A percentile compares a stretch with the other conserved stretches of the same genome.
Evolutionary conservation across 1,284 basidiomycete genomes (phyloP).

Genomic region (Cystobasidiaceae sp.): DNA sequence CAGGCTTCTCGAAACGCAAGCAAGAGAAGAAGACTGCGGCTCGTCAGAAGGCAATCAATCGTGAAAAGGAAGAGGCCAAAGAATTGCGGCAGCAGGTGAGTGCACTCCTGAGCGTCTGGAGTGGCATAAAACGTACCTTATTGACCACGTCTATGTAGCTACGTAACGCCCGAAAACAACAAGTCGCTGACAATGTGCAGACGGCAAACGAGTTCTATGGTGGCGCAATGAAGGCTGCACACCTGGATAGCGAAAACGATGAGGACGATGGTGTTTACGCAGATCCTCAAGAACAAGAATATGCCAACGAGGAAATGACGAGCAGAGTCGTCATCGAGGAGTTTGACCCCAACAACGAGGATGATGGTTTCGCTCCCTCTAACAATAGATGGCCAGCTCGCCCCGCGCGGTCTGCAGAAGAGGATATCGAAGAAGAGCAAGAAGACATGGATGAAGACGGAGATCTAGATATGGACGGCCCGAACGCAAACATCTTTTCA

Average conservation of each 20-base stretch:
- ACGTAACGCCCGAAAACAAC: constrained; percentile 38
- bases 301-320: constrained; percentile 16
- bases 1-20: constrained; percentile 81
- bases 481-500: constrained; percentile 15
- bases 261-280: neutral
- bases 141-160: constrained; percentile 20
- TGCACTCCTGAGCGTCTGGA: too few relatives aligned
- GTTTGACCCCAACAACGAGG: neutral
- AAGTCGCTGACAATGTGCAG: constrained; percentile 37
- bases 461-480: constrained; percentile 8
- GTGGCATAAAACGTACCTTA: too few relatives aligned
- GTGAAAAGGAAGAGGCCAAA: constrained; percentile 38
- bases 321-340: constrained; percentile 24
- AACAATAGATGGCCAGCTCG: too few relatives aligned
- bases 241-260: neutral
- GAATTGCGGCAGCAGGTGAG: constrained; percentile 35
- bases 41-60: constrained; percentile 33
- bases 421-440: constrained; percentile 10
- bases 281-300: constrained; percentile 26
- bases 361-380: neutral
- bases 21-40: constrained; percentile 59
- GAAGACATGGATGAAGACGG: constrained; percentile 24
- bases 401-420: too few relatives aligned
- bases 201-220: constrained; percentile 39
- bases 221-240: constrained; percentile 21